Evolutionary conservation across 306 rosid species (phyloP).

Genomic region (Alnus glutinosa): DNA sequence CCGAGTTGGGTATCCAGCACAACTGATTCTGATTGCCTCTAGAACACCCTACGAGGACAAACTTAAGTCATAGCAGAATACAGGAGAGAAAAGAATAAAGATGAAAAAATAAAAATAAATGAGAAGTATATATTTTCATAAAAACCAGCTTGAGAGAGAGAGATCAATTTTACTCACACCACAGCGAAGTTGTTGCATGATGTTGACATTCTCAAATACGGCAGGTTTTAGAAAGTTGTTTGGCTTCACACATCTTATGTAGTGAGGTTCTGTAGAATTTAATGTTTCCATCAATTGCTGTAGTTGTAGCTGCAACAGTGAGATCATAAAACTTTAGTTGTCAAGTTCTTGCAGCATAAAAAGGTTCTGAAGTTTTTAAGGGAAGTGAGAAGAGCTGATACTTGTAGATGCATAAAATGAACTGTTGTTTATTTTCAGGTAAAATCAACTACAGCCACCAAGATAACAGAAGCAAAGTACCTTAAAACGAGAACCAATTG

Average conservation of each 20-base stretch:
- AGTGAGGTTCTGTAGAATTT: slow-evolving; percentile 95
- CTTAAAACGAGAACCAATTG: slow-evolving; percentile 98
- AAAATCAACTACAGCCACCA: slow-evolving; percentile 9
- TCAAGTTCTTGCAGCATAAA: slow-evolving; percentile 35
- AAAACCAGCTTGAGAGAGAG: slow-evolving; percentile 26
- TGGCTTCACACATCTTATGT: slow-evolving; percentile 98
- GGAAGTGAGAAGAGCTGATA: slow-evolving; percentile 26
- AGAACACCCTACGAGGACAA: slow-evolving; percentile 81
- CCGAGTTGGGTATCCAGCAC: slow-evolving; percentile 99
- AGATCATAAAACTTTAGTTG: slow-evolving; percentile 25
- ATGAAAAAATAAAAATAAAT: slow-evolving; percentile 19
- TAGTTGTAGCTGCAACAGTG: slow-evolving; percentile 84
- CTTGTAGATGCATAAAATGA: slow-evolving; percentile 25
- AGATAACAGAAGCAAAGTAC: slow-evolving; percentile 38
- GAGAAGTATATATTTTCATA: slow-evolving; percentile 16
- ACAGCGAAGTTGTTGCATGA: slow-evolving; percentile 99
- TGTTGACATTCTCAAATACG: slow-evolving; percentile 85
- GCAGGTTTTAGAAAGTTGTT: slow-evolving; percentile 97
- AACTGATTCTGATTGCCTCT: slow-evolving; percentile 98
- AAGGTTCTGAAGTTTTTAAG: slow-evolving; percentile 27
- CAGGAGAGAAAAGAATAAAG: slow-evolving; percentile 13
- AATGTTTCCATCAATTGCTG: slow-evolving; percentile 88
- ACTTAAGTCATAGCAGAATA: slow-evolving; percentile 19
- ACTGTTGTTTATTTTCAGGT: slow-evolving; percentile 3
- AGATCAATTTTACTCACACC: slow-evolving; percentile 71